Percentiles rank a stretch among this genome's conserved stretches.
phyloP scores from a whole-genome alignment of 805 yeast species.

The Wickerhamomyces chambardii region DNA sequence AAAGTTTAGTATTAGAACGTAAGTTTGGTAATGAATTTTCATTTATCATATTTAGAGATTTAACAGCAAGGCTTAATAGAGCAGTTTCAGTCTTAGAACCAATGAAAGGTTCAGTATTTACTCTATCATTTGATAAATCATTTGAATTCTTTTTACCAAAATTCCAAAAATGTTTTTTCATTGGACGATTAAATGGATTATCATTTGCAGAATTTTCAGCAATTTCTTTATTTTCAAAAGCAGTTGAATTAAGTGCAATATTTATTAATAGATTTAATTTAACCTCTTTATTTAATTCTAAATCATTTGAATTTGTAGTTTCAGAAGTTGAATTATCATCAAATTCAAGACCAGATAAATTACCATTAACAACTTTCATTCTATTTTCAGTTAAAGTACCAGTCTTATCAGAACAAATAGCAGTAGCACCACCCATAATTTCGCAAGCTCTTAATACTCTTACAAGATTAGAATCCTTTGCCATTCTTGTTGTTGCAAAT shows the following conservation, averaged over 20 bases:
- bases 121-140: background rate
- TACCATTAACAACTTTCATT: slow-evolving; percentile 84
- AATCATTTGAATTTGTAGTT: slow-evolving; percentile 7
- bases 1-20: slow-evolving; percentile 22
- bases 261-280: slow-evolving; percentile 35
- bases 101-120: slow-evolving; percentile 48
- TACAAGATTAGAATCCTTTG: slow-evolving; percentile 92
- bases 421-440: slow-evolving; percentile 98
- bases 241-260: slow-evolving; percentile 76
- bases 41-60: slow-evolving; percentile 38
- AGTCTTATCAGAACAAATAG: slow-evolving; percentile 94
- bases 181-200: slow-evolving; percentile 19
- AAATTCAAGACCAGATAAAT: slow-evolving; percentile 50
- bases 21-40: slow-evolving; percentile 35
- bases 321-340: slow-evolving; percentile 30
- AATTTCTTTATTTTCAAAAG: slow-evolving; percentile 59
- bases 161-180: slow-evolving; percentile 11
- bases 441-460: slow-evolving; percentile 91
- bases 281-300: slow-evolving; percentile 5
- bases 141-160: background rate
- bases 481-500: slow-evolving; percentile 97
- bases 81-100: slow-evolving; percentile 98
- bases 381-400: slow-evolving; percentile 93
- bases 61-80: slow-evolving; percentile 56
- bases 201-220: slow-evolving; percentile 6